Evolutionary conservation across 2,329 filamentous ascomycete genomes (phyloP), one percentile per base, ranked within the genome.

Genomic region (Trichophyton rubrum): DNA sequence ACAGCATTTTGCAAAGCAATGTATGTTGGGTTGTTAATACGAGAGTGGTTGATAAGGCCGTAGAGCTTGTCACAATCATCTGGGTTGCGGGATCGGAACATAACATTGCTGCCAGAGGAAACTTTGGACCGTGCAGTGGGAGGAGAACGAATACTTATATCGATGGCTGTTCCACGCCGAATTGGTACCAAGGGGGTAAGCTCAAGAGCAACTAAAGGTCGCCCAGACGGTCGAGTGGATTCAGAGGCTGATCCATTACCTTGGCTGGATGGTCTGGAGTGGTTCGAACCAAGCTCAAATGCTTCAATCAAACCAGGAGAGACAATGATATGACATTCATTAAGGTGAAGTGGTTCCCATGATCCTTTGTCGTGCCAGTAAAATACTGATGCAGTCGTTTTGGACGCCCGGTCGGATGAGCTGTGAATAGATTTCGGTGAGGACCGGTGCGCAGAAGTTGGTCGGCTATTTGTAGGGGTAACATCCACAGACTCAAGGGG

Each of bases 1-100:
- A 43, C 40, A 80, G 95, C 76, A 77, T 88, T 80, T 79, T 89
- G 82, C 78, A 90, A 66, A 72, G 86, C 71, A 78, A 88, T 90
- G 75, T 92, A 96, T 60, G 90, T 92, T 59, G 90, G 87, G 70
- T 97, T 96, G 74, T 96, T 89, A 71, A 96, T 88, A 56, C 93
- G 87, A 20, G 91, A 86, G 63, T 88, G 82, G 73, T 97, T 95
- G 63, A 97, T 91, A 49, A 92, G 83, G 68, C 82, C 82, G 73
- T 96, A 99, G 3, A 99, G 79, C 40, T 82, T 81, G 65, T 88
- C 85, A 69, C 91, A 95, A 63, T 96, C 92, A 49, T 84, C 81
- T 1, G 85, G 80, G 55, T 82, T 88, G 47, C 86, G 79, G 56
- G 89, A 89, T 47, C 93, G 87, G 81, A 97, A 93, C 79, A 95